Percentiles rank a stretch among this genome's conserved stretches.
Conservation (phyloP, 164 flowering plant genomes). For the Berberis vulgaris region DNA sequence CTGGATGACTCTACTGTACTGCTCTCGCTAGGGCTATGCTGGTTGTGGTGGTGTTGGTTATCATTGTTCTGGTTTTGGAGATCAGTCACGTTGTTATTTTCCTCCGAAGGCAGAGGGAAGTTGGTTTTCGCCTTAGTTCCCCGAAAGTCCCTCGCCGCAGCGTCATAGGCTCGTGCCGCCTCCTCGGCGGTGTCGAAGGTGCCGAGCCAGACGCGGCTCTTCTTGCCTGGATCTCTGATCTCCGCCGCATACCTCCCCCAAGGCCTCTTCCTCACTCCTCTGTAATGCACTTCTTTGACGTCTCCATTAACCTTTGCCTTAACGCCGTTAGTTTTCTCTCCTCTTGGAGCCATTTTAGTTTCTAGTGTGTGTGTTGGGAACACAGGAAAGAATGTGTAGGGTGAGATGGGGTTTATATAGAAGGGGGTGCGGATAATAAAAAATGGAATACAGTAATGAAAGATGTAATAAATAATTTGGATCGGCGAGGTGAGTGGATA, state of each 20-base stretch:
- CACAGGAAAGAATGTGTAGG: no score
- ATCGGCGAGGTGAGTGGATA: no score
- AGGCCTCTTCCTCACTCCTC: constrained; percentile 75
- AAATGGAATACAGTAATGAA: no score
- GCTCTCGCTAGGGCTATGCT: constrained; percentile 58
- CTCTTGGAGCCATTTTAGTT: constrained; percentile 38
- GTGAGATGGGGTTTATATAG: no score
- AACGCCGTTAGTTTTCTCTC: constrained; percentile 8
- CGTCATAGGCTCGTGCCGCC: constrained; percentile 65
- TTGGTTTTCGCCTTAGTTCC: constrained; percentile 70
- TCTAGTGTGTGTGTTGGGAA: neutral
- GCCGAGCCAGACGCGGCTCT: constrained; percentile 74
- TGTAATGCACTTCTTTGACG: constrained; percentile 40
- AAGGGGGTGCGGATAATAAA: no score
- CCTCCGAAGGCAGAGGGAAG: constrained; percentile 23
- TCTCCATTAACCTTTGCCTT: constrained; percentile 3
- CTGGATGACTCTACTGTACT: constrained; percentile 60
- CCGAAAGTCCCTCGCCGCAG: constrained; percentile 64
- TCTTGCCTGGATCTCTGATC: constrained; percentile 69
- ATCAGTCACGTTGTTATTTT: no score
- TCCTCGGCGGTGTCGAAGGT: constrained; percentile 68
- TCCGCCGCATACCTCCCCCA: constrained; percentile 87
- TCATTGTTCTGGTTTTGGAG: constrained; percentile 2
- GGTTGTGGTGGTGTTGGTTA: neutral
- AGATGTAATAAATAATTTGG: no score